These are phyloP conservation scores for Saccharomyces paradoxus DNA, from an alignment of 805 yeast genomes.

Conservation along the genomic window DNA sequence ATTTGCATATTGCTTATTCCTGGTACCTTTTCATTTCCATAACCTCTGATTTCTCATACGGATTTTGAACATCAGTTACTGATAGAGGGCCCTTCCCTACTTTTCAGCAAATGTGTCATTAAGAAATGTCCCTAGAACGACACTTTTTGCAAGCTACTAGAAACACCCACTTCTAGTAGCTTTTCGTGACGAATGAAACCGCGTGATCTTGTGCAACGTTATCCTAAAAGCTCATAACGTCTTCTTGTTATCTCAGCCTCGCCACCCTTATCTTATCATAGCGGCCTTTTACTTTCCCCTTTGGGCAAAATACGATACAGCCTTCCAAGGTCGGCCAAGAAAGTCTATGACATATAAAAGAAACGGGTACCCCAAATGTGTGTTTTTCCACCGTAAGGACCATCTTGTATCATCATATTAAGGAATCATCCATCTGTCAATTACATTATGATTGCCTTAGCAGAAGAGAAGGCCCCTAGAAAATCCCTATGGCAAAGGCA, in stretches of 20 bases:
- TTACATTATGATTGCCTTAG: neutral
- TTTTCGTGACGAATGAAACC: neutral
- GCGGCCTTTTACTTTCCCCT: neutral
- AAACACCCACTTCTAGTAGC: neutral
- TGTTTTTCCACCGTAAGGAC: neutral
- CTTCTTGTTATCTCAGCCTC: neutral
- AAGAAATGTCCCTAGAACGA: too few relatives aligned
- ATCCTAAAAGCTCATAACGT: neutral
- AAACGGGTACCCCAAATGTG: neutral
- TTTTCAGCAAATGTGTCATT: too few relatives aligned
- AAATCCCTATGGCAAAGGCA: neutral
- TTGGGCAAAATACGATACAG: neutral
- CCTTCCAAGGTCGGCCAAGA: neutral
- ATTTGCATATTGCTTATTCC: too few relatives aligned
- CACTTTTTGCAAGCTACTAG: neutral
- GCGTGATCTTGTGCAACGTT: neutral
- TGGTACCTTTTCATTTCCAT: too few relatives aligned
- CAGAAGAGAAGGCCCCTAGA: neutral
- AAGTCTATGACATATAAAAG: neutral
- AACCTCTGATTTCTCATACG: too few relatives aligned
- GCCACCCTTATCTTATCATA: neutral
- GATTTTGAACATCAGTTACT: too few relatives aligned
- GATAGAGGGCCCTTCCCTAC: too few relatives aligned
- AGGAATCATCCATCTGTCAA: neutral
- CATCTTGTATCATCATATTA: neutral